Evolutionary conservation across 331 rosid species (phyloP).

Genomic region (Rosa hybrid): DNA sequence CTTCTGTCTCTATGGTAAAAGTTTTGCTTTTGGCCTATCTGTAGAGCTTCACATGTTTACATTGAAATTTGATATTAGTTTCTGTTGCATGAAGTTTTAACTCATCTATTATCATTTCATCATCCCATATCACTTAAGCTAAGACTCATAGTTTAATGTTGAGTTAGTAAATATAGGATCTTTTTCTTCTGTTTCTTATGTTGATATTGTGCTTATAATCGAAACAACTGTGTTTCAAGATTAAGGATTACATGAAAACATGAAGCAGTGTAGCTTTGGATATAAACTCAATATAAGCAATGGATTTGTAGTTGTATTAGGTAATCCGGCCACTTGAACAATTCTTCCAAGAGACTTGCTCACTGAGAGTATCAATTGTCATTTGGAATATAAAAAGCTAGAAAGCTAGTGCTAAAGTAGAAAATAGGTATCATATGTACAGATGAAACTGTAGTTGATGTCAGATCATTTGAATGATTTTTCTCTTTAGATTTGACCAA

Average conservation of each 20-base stretch:
- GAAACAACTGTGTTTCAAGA: background rate
- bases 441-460: background rate
- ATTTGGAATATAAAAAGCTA: background rate
- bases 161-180: background rate
- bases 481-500: background rate
- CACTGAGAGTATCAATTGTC: background rate
- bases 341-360: background rate
- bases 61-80: background rate
- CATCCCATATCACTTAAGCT: background rate
- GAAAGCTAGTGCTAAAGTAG: background rate
- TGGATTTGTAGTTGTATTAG: background rate
- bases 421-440: background rate
- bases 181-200: background rate
- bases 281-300: background rate
- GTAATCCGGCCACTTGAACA: background rate
- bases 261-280: background rate
- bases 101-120: background rate
- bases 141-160: background rate
- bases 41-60: background rate
- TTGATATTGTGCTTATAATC: background rate
- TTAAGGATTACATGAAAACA: background rate
- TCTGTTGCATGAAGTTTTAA: background rate
- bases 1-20: background rate
- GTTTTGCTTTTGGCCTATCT: background rate
- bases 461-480: conserved; percentile 19